Evolutionary conservation across 192 early-diverging fungal genomes (phyloP).

Genomic region (Coemansia sp.): DNA sequence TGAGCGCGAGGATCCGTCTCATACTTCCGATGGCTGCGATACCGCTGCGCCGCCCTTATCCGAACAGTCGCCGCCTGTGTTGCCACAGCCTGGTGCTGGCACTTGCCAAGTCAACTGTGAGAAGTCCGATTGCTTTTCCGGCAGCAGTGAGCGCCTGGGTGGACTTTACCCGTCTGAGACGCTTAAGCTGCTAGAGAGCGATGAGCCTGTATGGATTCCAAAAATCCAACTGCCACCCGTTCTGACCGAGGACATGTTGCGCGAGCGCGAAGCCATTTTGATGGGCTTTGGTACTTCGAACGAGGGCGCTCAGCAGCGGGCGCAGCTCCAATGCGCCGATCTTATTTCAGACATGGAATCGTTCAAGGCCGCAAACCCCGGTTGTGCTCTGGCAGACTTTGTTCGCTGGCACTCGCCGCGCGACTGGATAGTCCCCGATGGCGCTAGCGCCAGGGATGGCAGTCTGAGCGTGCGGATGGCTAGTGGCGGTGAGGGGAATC

Average conservation of each 20-base stretch:
- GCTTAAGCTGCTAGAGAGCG: constrained; percentile 55
- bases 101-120: not conserved
- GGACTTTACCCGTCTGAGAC: constrained; percentile 44
- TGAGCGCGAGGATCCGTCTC: constrained; percentile 12
- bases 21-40: not conserved
- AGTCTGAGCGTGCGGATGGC: constrained; percentile 75
- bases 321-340: constrained; percentile 71
- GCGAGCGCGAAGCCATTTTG: constrained; percentile 72
- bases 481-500: constrained; percentile 60
- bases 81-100: not conserved
- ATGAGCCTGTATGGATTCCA: constrained; percentile 65
- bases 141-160: constrained; percentile 43
- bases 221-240: constrained; percentile 65
- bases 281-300: constrained; percentile 70
- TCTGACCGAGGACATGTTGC: constrained; percentile 87
- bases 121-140: constrained; percentile 8
- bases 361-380: constrained; percentile 92
- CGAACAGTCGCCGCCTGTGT: too few species aligned
- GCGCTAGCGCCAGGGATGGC: constrained; percentile 33
- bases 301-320: constrained; percentile 67
- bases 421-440: constrained; percentile 74
- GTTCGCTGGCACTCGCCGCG: constrained; percentile 94
- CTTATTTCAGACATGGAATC: constrained; percentile 75
- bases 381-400: constrained; percentile 75
- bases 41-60: not conserved